Percentiles rank a stretch among this genome's conserved stretches.
Evolutionary conservation across 2,329 filamentous ascomycete genomes (phyloP).

Genomic region (Chaetomium olivaceum): DNA sequence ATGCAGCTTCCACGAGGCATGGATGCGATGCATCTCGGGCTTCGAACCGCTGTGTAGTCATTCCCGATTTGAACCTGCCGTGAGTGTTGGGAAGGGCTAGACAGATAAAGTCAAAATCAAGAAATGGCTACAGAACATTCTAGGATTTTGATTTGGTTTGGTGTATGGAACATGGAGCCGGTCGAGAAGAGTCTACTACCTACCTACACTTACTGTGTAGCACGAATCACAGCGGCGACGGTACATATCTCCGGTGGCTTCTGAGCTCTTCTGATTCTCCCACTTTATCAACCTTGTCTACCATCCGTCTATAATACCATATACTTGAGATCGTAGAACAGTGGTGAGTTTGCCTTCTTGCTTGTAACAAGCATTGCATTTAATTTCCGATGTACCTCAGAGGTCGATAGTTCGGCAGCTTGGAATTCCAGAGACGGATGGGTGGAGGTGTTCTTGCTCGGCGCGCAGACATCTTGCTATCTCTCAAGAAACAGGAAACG

Average conservation of each 20-base stretch:
- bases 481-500: not conserved
- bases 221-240: not conserved
- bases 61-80: not conserved
- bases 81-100: not conserved
- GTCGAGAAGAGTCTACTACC: not conserved
- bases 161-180: not conserved
- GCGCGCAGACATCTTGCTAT: not conserved
- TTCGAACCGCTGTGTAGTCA: not conserved
- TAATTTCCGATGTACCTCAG: not conserved
- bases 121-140: not conserved
- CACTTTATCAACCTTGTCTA: not conserved
- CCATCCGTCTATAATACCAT: not conserved
- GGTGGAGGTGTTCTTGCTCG: not conserved
- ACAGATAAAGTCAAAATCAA: not conserved
- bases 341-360: not conserved
- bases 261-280: not conserved
- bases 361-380: not conserved
- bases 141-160: not conserved
- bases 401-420: too few relatives aligned
- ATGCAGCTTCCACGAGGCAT: conserved; percentile 6
- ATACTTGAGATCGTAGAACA: not conserved
- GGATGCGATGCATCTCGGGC: not conserved
- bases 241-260: not conserved
- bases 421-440: too few relatives aligned
- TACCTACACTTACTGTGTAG: too few relatives aligned